phyloP scores from a whole-genome alignment of 2,329 filamentous ascomycete genomes.

The Ophiosphaerella korrae region DNA sequence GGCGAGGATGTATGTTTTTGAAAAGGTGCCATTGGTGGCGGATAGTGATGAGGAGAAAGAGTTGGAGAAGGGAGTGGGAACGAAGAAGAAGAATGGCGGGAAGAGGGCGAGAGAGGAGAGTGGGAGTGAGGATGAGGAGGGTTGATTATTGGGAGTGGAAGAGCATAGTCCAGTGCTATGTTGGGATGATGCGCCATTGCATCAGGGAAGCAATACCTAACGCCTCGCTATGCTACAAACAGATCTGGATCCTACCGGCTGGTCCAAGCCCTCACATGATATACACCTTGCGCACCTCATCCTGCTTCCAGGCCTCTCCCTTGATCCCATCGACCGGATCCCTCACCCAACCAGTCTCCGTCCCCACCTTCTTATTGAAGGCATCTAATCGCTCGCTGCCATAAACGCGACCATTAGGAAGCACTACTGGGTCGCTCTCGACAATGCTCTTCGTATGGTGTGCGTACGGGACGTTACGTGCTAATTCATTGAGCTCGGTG shows the following conservation, averaged over 20 bases:
- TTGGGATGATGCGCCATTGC: neutral
- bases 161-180: neutral
- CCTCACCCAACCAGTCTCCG: constrained; percentile 69
- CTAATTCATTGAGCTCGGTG: constrained; percentile 90
- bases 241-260: neutral
- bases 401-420: constrained; percentile 88
- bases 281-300: constrained; percentile 81
- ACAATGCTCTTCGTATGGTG: constrained; percentile 94
- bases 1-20: constrained; percentile 55
- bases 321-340: constrained; percentile 73
- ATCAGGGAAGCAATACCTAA: neutral
- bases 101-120: constrained; percentile 13
- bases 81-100: constrained; percentile 15
- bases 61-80: constrained; percentile 14
- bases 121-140: constrained; percentile 22
- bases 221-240: constrained; percentile 17
- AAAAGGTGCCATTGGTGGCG: constrained; percentile 40
- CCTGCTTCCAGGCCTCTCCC: constrained; percentile 51
- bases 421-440: constrained; percentile 80
- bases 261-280: constrained; percentile 65
- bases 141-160: constrained; percentile 4
- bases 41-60: constrained; percentile 31
- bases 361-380: constrained; percentile 78
- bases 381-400: constrained; percentile 74
- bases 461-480: constrained; percentile 87